Evolutionary conservation across 345 rosid species (phyloP), one percentile per base, ranked within the genome.

Genomic region (Xanthoceras sorbifolium): DNA sequence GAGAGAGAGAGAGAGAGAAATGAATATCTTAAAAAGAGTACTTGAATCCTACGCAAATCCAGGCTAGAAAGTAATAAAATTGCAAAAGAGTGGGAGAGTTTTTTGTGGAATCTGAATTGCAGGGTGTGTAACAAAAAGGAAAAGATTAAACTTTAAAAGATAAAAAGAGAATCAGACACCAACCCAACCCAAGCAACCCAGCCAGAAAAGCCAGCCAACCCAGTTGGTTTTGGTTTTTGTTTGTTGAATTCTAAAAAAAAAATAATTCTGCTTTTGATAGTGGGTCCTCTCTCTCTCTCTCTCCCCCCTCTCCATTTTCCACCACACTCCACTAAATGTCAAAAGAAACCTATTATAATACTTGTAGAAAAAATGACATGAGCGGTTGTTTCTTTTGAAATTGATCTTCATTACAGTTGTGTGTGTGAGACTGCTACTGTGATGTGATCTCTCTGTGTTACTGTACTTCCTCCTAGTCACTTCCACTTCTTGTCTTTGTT

Each of bases 301-400:
- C 55, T 50, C 1, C 14, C n/a, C 1, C 14, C n/a, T 20, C 14
- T 57, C 73, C 54, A 79, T 57, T 85, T 79, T 77, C 83, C 77
- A 82, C 85, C 88, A 80, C 89, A 80, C n/a, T 73, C 48, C 80
- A 77, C 85, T 78, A 85, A 66, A 79, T 74, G 80, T 84, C 84
- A 82, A 82, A 82, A 68, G n/a, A n/a, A n/a, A n/a, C n/a, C n/a
- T n/a, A n/a, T n/a, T n/a, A n/a, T n/a, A n/a, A n/a, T n/a, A n/a
- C 57, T 64, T 3, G 80, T 36, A 71, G 81, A 67, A 66, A 69
- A 40, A 55, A 61, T 79, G 78, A 66, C 36, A 38, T 26, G 65
- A 44, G 15, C 1, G 73, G 31, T 5, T 25, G 32, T 12, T 60
- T 18, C 23, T 42, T n/a, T 50, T 50, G 55, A 50, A 50, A 17